A percentile compares a stretch with the other conserved stretches of the same genome.
Evolutionary conservation across 306 rosid species (phyloP).

Genomic region (Prunus mongolica): DNA sequence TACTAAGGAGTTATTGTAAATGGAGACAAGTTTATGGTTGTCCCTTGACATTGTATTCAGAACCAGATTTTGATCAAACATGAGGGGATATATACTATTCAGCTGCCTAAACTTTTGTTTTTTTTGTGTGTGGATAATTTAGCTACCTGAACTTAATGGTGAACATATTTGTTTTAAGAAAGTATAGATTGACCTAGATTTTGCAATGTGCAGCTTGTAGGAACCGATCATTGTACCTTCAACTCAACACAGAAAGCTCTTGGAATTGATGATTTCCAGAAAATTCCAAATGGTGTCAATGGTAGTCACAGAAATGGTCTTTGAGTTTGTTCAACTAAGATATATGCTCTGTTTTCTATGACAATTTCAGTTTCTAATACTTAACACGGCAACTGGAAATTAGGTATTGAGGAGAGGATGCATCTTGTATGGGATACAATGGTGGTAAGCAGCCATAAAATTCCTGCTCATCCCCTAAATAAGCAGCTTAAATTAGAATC

Average conservation of each 20-base stretch:
- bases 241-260: constrained; percentile 85
- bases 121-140: background rate
- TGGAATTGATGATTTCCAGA: constrained; percentile 85
- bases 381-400: constrained; percentile 27
- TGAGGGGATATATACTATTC: background rate
- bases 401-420: constrained; percentile 97
- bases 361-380: constrained; percentile 14
- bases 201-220: constrained; percentile 72
- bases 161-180: background rate
- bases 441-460: constrained; percentile 67
- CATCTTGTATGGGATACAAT: constrained; percentile 86
- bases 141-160: background rate
- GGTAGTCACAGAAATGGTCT: constrained; percentile 44
- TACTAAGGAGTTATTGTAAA: too few species aligned
- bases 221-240: constrained; percentile 84
- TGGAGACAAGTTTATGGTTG: background rate
- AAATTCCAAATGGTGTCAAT: constrained; percentile 93
- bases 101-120: constrained; percentile 6
- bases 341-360: background rate
- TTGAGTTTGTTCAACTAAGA: background rate
- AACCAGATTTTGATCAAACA: background rate
- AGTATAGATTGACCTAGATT: background rate
- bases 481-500: constrained; percentile 4
- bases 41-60: background rate
- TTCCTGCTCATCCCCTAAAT: constrained; percentile 16